phyloP scores from a whole-genome alignment of 2,329 filamentous ascomycete genomes.

The Anisogramma anomala region DNA sequence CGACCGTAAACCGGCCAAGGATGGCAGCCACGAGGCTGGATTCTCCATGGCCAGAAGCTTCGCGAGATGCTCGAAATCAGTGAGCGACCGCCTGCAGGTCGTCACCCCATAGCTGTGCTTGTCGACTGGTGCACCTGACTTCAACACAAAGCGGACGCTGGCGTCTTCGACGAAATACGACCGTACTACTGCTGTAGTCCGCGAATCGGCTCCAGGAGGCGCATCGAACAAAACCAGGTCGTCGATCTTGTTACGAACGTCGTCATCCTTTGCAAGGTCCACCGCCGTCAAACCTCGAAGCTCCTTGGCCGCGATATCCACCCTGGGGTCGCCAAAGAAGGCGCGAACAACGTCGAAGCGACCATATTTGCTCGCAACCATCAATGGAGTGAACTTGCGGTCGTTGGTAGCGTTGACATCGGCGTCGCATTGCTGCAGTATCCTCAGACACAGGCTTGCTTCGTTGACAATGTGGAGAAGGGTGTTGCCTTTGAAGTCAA shows the following conservation, averaged over 20 bases:
- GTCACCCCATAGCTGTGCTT: conserved; percentile 83
- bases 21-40: conserved; percentile 88
- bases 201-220: conserved; percentile 57
- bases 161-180: conserved; percentile 97
- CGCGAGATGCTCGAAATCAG: conserved; percentile 84
- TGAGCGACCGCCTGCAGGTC: conserved; percentile 75
- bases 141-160: conserved; percentile 82
- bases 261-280: conserved; percentile 94
- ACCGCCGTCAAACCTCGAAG: conserved; percentile 82
- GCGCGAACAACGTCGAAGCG: conserved; percentile 84
- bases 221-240: conserved; percentile 78
- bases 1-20: conserved; percentile 63
- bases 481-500: conserved; percentile 88
- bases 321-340: conserved; percentile 75
- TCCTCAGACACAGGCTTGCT: conserved; percentile 58
- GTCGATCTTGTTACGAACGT: conserved; percentile 91
- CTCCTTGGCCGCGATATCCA: conserved; percentile 77
- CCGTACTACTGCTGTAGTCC: conserved; percentile 84
- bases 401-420: conserved; percentile 94
- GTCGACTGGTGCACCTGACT: conserved; percentile 78
- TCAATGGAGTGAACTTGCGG: conserved; percentile 85
- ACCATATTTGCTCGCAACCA: conserved; percentile 98
- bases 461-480: conserved; percentile 93
- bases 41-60: conserved; percentile 78
- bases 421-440: conserved; percentile 78